Evolutionary conservation across 1,139 yeast species (phyloP), one percentile per base, ranked within the genome.

Genomic region (Kodamaea fungicola): DNA sequence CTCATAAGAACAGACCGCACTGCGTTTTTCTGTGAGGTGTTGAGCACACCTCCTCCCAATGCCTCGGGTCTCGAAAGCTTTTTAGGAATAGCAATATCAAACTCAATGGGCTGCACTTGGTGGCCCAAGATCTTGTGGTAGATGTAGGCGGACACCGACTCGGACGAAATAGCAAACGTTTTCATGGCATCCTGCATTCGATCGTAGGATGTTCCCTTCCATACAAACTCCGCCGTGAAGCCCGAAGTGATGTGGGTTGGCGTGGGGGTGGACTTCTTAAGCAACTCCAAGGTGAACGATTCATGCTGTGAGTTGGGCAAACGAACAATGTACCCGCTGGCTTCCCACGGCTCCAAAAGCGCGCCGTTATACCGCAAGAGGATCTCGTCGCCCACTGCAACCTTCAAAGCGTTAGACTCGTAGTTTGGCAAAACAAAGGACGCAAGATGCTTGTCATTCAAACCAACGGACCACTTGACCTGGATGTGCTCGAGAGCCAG

Each of bases 361-460:
- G 58, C 60, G 19, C 82, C 86, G 27, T 65, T 65, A 50, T 82
- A 80, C 34, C 82, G 67, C 41, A 87, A 65, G 21, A 76, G 65
- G 64, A 89, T 78, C 56, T 83, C 92, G 59, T 88, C 96, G 32
- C 97, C 96, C 22, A 85, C 83, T 0, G 94, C 84, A n/a, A 87
- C 81, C 55, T 81, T 82, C 43, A 85, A 59, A 21, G 77, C 85
- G 25, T 76, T 70, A 7, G 76, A 63, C 52, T 87, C 96, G 53
- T 74, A 75, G 2, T 86, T 76, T 2, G 89, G 76, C 32, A 87
- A 63, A 0, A 77, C 61, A 50, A 89, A 89, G 3, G 86, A 75
- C 0, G 85, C 95, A 46, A 83, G 62, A 55, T 80, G 83, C 41
- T 77, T 70, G 45, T 78, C 77, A 50, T 81, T 81, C 33, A 80